These are phyloP conservation scores for Buxus sempervirens DNA, from an alignment of 164 flowering plant species.

Conservation along the genomic window DNA sequence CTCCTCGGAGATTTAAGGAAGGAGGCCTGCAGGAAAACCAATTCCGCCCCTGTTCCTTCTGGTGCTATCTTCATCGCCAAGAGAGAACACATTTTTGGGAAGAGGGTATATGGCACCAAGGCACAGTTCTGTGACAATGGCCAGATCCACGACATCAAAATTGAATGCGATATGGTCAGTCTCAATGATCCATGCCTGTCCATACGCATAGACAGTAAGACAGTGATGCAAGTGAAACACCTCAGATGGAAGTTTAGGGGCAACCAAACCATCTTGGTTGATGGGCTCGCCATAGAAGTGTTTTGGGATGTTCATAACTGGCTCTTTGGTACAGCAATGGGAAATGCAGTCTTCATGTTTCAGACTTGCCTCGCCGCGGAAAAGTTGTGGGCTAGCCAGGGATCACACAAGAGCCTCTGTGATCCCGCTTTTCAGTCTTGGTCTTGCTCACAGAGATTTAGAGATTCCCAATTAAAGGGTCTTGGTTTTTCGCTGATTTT, in stretches of 20 bases:
- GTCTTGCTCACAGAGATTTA: constrained; percentile 50
- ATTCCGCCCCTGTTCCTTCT: constrained; percentile 30
- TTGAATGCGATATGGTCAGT: constrained; percentile 54
- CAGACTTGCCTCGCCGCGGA: constrained; percentile 60
- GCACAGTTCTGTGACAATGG: constrained; percentile 67
- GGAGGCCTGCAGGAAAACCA: constrained; percentile 70
- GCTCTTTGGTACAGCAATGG: constrained; percentile 56
- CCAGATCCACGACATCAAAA: constrained; percentile 46
- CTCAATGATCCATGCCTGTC: constrained; percentile 48
- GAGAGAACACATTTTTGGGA: constrained; percentile 68
- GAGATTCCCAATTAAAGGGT: constrained; percentile 39
- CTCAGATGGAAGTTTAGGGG: constrained; percentile 78
- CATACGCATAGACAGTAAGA: constrained; percentile 54
- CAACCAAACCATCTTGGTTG: constrained; percentile 57
- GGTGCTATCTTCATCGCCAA: constrained; percentile 48
- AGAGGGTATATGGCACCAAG: constrained; percentile 50
- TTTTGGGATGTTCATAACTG: constrained; percentile 90
- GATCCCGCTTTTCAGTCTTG: constrained; percentile 36
- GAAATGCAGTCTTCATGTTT: constrained; percentile 85
- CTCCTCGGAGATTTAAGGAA: constrained; percentile 73
- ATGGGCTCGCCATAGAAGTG: constrained; percentile 64
- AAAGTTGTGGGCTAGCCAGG: constrained; percentile 59
- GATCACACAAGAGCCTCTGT: constrained; percentile 16
- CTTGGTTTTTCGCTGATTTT: constrained; percentile 60
- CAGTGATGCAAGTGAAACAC: constrained; percentile 63